Conservation (phyloP, 2,329 filamentous ascomycete genomes). For the Alternaria longipes region DNA sequence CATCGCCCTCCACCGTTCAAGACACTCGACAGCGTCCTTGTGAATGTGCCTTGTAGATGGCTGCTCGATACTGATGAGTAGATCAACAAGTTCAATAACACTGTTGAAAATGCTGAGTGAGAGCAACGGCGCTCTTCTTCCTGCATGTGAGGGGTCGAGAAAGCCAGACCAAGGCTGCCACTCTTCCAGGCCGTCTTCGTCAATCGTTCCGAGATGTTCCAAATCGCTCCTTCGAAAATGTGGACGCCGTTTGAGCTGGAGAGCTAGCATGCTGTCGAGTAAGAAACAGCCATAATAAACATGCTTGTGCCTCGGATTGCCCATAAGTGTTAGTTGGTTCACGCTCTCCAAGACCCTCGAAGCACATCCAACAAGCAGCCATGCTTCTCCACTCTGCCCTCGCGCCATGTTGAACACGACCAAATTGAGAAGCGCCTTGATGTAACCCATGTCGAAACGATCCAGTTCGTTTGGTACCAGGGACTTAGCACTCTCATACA, state of each 20-base stretch:
- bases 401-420: slow-evolving; percentile 70
- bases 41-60: background rate
- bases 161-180: slow-evolving; percentile 75
- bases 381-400: slow-evolving; percentile 66
- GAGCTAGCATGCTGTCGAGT: slow-evolving; percentile 67
- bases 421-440: slow-evolving; percentile 59
- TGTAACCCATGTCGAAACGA: slow-evolving; percentile 50
- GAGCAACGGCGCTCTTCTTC: slow-evolving; percentile 48
- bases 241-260: slow-evolving; percentile 60
- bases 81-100: slow-evolving; percentile 50
- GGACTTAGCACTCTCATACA: slow-evolving; percentile 41
- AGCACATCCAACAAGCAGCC: slow-evolving; percentile 72
- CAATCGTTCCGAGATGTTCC: slow-evolving; percentile 59
- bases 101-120: slow-evolving; percentile 64
- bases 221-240: slow-evolving; percentile 62
- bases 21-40: slow-evolving; percentile 39
- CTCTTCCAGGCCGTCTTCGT: slow-evolving; percentile 75
- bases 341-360: slow-evolving; percentile 62
- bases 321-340: slow-evolving; percentile 46
- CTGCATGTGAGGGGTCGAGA: slow-evolving; percentile 35
- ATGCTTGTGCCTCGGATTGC: slow-evolving; percentile 48
- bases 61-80: slow-evolving; percentile 29
- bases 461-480: slow-evolving; percentile 46
- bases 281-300: slow-evolving; percentile 68
- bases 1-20: slow-evolving; percentile 50